These are phyloP conservation scores for Ganoderma lucidum DNA, from an alignment of 1,284 basidiomycete genomes.

Conservation along the genomic window DNA sequence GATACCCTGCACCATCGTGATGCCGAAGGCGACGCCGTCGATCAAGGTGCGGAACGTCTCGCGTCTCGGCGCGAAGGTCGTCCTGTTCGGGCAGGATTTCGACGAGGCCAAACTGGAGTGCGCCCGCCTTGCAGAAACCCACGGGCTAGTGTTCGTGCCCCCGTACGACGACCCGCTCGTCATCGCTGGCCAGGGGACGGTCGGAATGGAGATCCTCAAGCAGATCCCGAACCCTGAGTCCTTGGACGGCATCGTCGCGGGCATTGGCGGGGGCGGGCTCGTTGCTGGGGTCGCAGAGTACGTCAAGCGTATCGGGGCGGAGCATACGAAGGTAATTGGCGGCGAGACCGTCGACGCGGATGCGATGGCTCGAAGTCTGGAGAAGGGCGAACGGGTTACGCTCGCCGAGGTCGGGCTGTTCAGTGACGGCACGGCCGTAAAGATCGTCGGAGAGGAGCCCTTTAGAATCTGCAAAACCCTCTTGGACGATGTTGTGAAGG, in stretches of 20 bases:
- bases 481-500: constrained; percentile 88
- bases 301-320: constrained; percentile 92
- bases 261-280: constrained; percentile 94
- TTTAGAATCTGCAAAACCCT: constrained; percentile 91
- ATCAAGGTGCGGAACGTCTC: constrained; percentile 98
- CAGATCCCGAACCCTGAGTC: constrained; percentile 79
- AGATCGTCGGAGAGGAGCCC: constrained; percentile 93
- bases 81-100: constrained; percentile 93
- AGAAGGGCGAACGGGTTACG: constrained; percentile 81
- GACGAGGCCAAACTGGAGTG: constrained; percentile 98
- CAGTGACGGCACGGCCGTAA: constrained; percentile 99
- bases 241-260: constrained; percentile 89
- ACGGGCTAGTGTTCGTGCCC: constrained; percentile 92
- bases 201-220: constrained; percentile 94
- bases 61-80: constrained; percentile 92
- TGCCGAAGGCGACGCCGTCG: constrained; percentile 94
- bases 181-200: constrained; percentile 97
- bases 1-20: constrained; percentile 97
- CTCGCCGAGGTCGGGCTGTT: constrained; percentile 95
- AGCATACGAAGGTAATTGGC: constrained; percentile 85
- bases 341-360: constrained; percentile 98
- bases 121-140: constrained; percentile 77
- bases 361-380: constrained; percentile 87
- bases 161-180: constrained; percentile 98
- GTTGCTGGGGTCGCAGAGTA: constrained; percentile 92